A percentile compares a stretch with the other conserved stretches of the same genome.
These are phyloP conservation scores for Pichia californica DNA, from an alignment of 805 yeast genomes.

Conservation along the genomic window DNA sequence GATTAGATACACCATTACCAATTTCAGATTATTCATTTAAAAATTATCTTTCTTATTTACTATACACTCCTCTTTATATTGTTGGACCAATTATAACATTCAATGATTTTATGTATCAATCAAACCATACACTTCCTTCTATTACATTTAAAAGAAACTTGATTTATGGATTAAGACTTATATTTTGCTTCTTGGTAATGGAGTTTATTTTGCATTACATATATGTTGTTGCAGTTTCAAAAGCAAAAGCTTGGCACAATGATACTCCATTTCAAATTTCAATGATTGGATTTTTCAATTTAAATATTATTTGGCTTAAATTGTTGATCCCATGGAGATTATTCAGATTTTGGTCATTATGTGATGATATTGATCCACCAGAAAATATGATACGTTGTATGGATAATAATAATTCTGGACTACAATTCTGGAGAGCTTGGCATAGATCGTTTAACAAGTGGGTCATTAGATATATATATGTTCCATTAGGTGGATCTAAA, in stretches of 20 bases:
- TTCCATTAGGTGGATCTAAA: slow-evolving; percentile 83
- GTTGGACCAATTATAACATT: slow-evolving; percentile 95
- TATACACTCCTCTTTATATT: slow-evolving; percentile 84
- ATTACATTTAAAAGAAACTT: slow-evolving; percentile 47
- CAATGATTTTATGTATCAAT: slow-evolving; percentile 83
- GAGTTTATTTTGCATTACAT: slow-evolving; percentile 81
- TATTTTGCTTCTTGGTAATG: slow-evolving; percentile 77
- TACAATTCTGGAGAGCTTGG: slow-evolving; percentile 99
- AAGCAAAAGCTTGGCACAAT: slow-evolving; percentile 82
- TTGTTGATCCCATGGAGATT: slow-evolving; percentile 93
- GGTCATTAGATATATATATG: slow-evolving; percentile 81
- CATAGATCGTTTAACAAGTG: slow-evolving; percentile 90
- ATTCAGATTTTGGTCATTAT: slow-evolving; percentile 84
- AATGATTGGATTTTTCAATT: slow-evolving; percentile 87
- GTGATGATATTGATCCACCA: slow-evolving; percentile 95
- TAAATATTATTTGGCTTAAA: slow-evolving; percentile 90
- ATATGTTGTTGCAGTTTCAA: slow-evolving; percentile 90
- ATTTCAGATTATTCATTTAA: slow-evolving; percentile 51
- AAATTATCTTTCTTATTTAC: slow-evolving; percentile 68
- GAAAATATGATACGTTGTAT: slow-evolving; percentile 97
- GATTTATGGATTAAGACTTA: slow-evolving; percentile 60
- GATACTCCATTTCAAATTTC: slow-evolving; percentile 89
- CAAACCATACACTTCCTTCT: slow-evolving; percentile 51
- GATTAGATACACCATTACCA: slow-evolving; percentile 60
- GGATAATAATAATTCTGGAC: slow-evolving; percentile 86